Conservation (phyloP, 257 asterid genomes). For the Solanum piurae region DNA sequence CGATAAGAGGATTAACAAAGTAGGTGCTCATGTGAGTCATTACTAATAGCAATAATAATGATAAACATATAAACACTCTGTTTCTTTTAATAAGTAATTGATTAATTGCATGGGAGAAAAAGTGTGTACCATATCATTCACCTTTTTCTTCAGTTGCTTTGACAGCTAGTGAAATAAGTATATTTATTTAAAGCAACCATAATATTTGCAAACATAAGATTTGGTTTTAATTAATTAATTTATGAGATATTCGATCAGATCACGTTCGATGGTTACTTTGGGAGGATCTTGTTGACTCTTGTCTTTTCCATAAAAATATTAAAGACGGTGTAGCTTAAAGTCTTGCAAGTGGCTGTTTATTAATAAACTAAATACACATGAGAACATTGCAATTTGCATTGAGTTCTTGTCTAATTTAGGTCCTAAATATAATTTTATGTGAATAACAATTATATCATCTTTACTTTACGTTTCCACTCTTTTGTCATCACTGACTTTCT, state of each 20-base stretch:
- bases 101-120: background rate
- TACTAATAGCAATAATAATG: background rate
- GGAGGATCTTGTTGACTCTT: background rate
- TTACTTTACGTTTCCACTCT: background rate
- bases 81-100: background rate
- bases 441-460: background rate
- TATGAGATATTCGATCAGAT: background rate
- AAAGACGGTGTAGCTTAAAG: background rate
- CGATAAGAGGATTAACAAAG: background rate
- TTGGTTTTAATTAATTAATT: background rate
- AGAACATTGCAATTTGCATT: background rate
- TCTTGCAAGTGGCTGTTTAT: background rate
- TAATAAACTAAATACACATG: background rate
- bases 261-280: background rate
- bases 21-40: background rate
- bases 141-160: background rate
- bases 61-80: background rate
- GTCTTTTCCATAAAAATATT: background rate
- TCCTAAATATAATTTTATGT: background rate
- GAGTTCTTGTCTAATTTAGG: background rate
- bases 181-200: background rate
- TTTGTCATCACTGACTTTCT: background rate
- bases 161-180: background rate
- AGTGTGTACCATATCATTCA: background rate
- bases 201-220: background rate